Base-by-base conservation (phyloP, 768 basidiomycete genomes). In the Chalciporus pseudorubinellus region DNA sequence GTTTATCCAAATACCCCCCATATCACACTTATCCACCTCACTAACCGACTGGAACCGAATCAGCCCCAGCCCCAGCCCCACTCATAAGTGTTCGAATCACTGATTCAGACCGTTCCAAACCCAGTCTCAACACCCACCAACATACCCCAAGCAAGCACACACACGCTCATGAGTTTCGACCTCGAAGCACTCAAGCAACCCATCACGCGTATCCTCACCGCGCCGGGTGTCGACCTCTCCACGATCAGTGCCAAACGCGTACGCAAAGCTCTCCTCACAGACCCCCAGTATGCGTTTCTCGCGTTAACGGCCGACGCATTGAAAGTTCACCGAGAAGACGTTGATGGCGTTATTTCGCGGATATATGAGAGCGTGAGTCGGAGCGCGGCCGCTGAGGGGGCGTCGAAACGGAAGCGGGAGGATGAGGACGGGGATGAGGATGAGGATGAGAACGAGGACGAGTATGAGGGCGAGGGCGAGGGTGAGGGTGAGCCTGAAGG, bases 231-330 rank as follows among this genome's bases (percentile, higher is more conserved):
- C 42, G 87, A 93, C 75, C 77, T 93, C 61, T 55, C 75, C 41
- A 87, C 85, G 41, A 89, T 93, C 69, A 89, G 84, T 65, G 93
- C 92, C 41, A 95, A 92, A 73, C 84, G 84, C 70, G 92, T 97
- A 60, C 83, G 94, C 57, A 87, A 86, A 63, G 80, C 83, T 73
- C 93, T 55, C 60, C 59, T 80, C 50, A 81, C 80, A 53, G 62
- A 69, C 26, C 56, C 59, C 1, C 41, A 45, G 11, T 57, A 59
- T 48, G 51, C 51, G 48, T 72, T 53, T 76, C 82, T 67, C 9
- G 69, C 76, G 18, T 63, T 90, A 48, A 82, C 85, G 8, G 50
- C 76, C 21, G 83, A 83, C 24, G 71, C 78, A 46, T 65, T 95
- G 53, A 87, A 84, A 62, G 77, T 81, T 57, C 71, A 87, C 70